Evolutionary conservation across 169 alveolate species (phyloP), one percentile per base, ranked within the genome.

Genomic region (Plasmodium knowlesi): DNA sequence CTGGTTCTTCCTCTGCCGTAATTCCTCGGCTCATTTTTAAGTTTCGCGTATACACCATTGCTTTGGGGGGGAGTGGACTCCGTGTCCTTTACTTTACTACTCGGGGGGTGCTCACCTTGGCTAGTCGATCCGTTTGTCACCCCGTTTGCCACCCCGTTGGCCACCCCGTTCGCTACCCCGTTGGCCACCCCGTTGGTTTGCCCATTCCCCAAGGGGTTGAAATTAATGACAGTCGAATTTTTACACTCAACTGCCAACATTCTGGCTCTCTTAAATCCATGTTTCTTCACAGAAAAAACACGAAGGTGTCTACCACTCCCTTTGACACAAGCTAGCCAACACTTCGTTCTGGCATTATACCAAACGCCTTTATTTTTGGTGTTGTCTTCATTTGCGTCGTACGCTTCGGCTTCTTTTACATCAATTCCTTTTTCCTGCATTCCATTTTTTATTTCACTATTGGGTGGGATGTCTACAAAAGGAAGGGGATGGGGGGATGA

Each of bases 261-360:
- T 39, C 79, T 85, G n/a, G 93, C 93, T 50, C 43, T 85, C 67
- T 85, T 85, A 53, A 34, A 85, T 10, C 93, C 93, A 74, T 85
- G 84, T 25, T 85, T 85, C 39, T 85, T 85, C 8, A 85, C 93
- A 19, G 93, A 85, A 85, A 85, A 85, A 19, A 85, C 93, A 3
- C 93, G 93, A 4, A 85, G 85, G 67, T 85, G 93, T 32, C 93
- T 85, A 8, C 93, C 93, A 74, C 93, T 85, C 25, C 93, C 93
- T 14, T 85, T 85, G 9, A 85, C 93, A 53, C 93, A 85, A 30
- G 93, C 93, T 85, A 85, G 43, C 93, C 93, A 85, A 50, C 93
- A 85, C 74, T 85, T 85, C 9, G 93, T 85, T 74, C 93, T 73
- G 22, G 93, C 93, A 74, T 85, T 85, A 67, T 85, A 85, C 93